Evolutionary conservation across 768 basidiomycete species (phyloP).

Genomic region (Gymnopilus junonius): DNA sequence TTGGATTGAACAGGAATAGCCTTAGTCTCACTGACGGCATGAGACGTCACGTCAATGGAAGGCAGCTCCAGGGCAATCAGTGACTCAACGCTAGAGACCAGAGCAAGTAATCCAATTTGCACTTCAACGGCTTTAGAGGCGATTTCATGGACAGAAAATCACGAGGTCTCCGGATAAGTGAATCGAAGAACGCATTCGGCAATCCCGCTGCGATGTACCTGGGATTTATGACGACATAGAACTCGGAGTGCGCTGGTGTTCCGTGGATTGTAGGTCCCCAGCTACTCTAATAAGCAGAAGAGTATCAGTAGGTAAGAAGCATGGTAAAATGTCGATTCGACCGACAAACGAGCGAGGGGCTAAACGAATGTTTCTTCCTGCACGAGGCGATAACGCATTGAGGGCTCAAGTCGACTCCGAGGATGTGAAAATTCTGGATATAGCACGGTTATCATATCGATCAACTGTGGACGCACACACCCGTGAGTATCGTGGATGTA

Average conservation of each 20-base stretch:
- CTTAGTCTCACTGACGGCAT: background rate
- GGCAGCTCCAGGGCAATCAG: background rate
- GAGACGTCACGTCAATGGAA: background rate
- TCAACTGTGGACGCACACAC: background rate
- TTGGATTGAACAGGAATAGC: background rate
- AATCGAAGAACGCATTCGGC: slow-evolving; percentile 5
- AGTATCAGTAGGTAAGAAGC: background rate
- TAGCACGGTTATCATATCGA: background rate
- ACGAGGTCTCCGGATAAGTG: background rate
- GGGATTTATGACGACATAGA: background rate
- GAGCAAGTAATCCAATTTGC: background rate
- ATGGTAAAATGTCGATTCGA: background rate
- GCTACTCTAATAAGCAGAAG: background rate
- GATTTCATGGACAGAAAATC: background rate
- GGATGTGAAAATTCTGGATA: background rate
- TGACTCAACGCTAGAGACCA: background rate
- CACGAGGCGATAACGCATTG: background rate
- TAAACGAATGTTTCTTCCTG: background rate
- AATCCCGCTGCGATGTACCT: slow-evolving; percentile 4
- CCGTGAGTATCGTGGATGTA: slow-evolving; percentile 1
- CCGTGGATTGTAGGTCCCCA: background rate
- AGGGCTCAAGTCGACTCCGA: background rate
- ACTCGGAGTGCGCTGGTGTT: background rate
- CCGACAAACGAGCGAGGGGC: slow-evolving; percentile 1
- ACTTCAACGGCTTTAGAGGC: background rate